Evolutionary conservation across 192 early-diverging fungal species (phyloP).

Genomic region (Coemansia biformis): DNA sequence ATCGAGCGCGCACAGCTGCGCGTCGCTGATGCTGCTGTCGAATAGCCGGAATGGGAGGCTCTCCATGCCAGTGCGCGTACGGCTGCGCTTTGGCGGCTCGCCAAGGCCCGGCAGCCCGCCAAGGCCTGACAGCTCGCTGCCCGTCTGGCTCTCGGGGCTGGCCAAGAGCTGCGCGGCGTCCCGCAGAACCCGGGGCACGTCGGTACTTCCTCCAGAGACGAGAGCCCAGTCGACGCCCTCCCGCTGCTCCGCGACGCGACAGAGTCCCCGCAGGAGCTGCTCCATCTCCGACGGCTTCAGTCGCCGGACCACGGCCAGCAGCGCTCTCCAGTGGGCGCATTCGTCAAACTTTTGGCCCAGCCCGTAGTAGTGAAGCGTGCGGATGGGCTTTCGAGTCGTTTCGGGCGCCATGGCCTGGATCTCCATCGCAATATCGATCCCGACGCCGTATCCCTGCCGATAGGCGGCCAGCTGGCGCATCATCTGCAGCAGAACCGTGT

Average conservation of each 20-base stretch:
- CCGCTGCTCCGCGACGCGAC: neutral
- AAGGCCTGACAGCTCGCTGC: no score
- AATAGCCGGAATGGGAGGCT: constrained; percentile 42
- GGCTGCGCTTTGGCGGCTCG: constrained; percentile 14
- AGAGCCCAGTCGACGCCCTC: constrained; percentile 17
- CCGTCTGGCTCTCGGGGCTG: constrained; percentile 1
- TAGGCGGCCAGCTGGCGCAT: constrained; percentile 51
- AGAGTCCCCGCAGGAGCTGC: constrained; percentile 17
- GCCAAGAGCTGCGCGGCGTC: constrained; percentile 12
- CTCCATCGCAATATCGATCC: constrained; percentile 54
- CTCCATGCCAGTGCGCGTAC: constrained; percentile 46
- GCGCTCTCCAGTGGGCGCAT: constrained; percentile 43
- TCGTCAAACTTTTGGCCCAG: constrained; percentile 44
- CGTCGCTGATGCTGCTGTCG: constrained; percentile 37
- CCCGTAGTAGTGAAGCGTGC: constrained; percentile 62
- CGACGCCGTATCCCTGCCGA: constrained; percentile 57
- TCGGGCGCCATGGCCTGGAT: constrained; percentile 52
- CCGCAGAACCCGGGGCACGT: constrained; percentile 15
- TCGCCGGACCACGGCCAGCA: constrained; percentile 34
- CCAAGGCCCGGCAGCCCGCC: no score
- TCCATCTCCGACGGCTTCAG: constrained; percentile 40
- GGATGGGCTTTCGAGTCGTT: constrained; percentile 52
- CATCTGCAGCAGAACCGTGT: constrained; percentile 49
- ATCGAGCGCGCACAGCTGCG: constrained; percentile 28
- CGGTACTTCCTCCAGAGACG: constrained; percentile 5